phyloP scores from a whole-genome alignment of 139 green algal species.

The Chlorella sp. region DNA sequence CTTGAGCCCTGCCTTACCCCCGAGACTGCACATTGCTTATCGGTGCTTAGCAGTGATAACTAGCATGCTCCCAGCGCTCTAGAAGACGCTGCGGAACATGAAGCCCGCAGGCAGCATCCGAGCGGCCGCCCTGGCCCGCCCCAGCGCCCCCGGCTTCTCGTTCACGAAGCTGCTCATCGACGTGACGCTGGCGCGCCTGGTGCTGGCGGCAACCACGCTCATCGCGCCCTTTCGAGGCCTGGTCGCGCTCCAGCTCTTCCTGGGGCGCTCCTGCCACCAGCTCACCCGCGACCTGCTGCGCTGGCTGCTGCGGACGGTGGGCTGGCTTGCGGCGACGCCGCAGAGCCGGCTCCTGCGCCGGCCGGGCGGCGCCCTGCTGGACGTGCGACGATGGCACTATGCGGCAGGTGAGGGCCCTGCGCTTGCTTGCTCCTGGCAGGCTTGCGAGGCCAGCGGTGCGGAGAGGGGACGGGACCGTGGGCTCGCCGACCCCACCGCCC shows the following conservation, averaged over 20 bases:
- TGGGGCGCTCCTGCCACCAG: slow-evolving; percentile 18
- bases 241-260: slow-evolving; percentile 15
- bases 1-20: too few species aligned
- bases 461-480: not conserved
- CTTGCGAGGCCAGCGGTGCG: too few species aligned
- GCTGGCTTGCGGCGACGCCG: slow-evolving; percentile 59
- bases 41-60: too few species aligned
- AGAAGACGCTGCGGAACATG: too few species aligned
- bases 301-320: slow-evolving; percentile 40
- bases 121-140: too few species aligned
- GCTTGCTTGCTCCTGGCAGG: not conserved
- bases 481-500: too few species aligned
- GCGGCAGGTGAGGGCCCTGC: slow-evolving; percentile 54
- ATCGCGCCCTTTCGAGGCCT: slow-evolving; percentile 24
- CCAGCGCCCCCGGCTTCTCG: too few species aligned
- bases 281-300: slow-evolving; percentile 41
- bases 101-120: too few species aligned
- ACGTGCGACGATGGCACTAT: slow-evolving; percentile 68
- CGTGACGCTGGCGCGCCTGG: slow-evolving; percentile 1
- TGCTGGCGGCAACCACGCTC: not conserved
- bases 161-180: slow-evolving; percentile 26
- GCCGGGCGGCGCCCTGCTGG: slow-evolving; percentile 24
- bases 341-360: slow-evolving; percentile 25
- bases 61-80: too few species aligned
- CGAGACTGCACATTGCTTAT: too few species aligned